These are phyloP conservation scores for Ganoderma lingzhi DNA, from an alignment of 1,284 basidiomycete genomes.

Conservation along the genomic window DNA sequence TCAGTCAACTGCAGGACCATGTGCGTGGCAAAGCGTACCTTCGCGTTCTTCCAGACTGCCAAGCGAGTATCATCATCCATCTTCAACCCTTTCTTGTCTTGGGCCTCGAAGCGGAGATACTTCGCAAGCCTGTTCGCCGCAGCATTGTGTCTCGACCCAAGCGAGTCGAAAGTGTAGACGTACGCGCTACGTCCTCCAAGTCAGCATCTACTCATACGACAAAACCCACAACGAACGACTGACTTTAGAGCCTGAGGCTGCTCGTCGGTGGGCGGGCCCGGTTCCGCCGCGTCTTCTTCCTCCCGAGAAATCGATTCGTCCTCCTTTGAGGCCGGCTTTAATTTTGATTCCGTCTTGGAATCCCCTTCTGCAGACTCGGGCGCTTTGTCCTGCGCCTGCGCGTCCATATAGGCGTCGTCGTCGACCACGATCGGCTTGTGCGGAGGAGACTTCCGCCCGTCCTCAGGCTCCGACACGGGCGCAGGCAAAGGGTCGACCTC, in stretches of 20 bases:
- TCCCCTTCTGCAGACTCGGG: not conserved
- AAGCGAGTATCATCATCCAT: slow-evolving; percentile 49
- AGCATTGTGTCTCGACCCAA: slow-evolving; percentile 73
- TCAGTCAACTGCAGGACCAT: not conserved
- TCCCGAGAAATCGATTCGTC: not conserved
- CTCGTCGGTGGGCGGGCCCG: not conserved
- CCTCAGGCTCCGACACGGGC: not conserved
- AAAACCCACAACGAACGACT: not conserved
- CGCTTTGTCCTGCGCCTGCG: slow-evolving; percentile 3
- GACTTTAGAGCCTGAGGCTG: slow-evolving; percentile 14
- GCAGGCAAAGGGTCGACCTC: slow-evolving; percentile 25
- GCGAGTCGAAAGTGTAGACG: slow-evolving; percentile 90
- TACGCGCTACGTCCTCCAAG: slow-evolving; percentile 59
- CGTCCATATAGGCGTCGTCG: not conserved
- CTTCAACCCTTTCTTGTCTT: slow-evolving; percentile 68
- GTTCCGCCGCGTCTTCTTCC: not conserved
- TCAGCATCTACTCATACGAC: not conserved
- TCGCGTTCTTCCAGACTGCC: slow-evolving; percentile 54
- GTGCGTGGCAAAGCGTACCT: slow-evolving; percentile 44
- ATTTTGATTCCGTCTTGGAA: not conserved
- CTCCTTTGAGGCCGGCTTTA: not conserved
- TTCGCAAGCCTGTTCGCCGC: slow-evolving; percentile 67
- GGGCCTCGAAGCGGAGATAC: slow-evolving; percentile 85
- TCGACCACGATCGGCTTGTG: slow-evolving; percentile 25
- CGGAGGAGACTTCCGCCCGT: slow-evolving; percentile 13